These are phyloP conservation scores for Allium sativum DNA, from an alignment of 106 monocot genomes.

Conservation along the genomic window DNA sequence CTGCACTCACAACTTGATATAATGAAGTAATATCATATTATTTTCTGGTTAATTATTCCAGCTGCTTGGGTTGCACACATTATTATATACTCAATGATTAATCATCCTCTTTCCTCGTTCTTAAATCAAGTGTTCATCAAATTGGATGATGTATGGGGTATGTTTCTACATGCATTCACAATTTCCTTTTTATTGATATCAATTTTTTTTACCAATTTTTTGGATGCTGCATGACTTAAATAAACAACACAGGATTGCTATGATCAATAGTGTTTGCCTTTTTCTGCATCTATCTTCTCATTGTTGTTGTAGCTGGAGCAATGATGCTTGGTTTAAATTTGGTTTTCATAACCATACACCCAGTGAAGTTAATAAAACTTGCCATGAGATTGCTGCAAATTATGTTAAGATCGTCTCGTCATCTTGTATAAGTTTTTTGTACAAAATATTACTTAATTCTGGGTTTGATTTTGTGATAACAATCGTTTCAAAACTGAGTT, in stretches of 20 bases:
- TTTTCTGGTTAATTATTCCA: conserved; percentile 79
- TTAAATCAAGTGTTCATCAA: conserved; percentile 93
- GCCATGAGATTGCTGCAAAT: no score
- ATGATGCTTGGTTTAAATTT: conserved; percentile 95
- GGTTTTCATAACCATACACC: conserved; percentile 93
- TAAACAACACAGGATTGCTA: conserved; percentile 64
- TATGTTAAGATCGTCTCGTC: no score
- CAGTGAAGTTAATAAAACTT: conserved; percentile 97
- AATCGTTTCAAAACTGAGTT: no score
- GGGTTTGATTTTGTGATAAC: no score
- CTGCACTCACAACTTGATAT: no score
- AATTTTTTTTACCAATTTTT: background rate
- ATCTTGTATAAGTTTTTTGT: no score
- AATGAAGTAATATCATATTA: background rate
- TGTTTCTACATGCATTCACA: background rate
- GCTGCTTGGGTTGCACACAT: conserved; percentile 97
- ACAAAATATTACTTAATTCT: no score
- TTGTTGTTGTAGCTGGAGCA: conserved; percentile 90
- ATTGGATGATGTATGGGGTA: conserved; percentile 95
- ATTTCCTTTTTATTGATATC: background rate
- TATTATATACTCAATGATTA: conserved; percentile 80
- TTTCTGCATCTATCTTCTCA: conserved; percentile 93
- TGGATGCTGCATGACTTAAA: no score
- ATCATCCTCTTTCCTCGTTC: conserved; percentile 85
- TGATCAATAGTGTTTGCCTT: conserved; percentile 94